Percentiles rank a stretch among this genome's conserved stretches.
Evolutionary conservation across 129 eudicot genomes (phyloP).

Genomic region (Gnaphalium uliginosum): DNA sequence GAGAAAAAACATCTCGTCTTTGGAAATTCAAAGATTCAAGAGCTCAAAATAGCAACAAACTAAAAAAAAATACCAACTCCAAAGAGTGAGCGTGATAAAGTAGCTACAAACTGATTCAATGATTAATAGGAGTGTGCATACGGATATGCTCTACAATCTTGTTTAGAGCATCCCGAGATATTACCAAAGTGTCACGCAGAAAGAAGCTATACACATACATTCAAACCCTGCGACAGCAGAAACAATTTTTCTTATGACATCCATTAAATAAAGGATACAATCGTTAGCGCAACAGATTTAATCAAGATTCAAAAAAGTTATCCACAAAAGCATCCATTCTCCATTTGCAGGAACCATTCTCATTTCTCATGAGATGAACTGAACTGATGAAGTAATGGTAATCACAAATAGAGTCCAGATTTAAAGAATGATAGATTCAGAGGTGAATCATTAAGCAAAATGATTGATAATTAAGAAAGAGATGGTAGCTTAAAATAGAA

Average conservation of each 20-base stretch:
- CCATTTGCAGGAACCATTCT: too few species aligned
- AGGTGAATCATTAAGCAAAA: background rate
- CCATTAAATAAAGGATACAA: background rate
- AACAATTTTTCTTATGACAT: background rate
- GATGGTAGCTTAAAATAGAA: conserved; percentile 61
- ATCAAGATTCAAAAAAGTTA: background rate
- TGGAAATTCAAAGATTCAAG: too few species aligned
- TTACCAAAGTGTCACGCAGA: conserved; percentile 77
- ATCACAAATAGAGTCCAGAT: background rate
- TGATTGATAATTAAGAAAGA: background rate
- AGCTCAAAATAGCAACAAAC: too few species aligned
- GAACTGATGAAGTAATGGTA: too few species aligned
- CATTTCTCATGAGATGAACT: too few species aligned
- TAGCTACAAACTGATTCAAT: conserved; percentile 4
- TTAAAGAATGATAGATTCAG: background rate
- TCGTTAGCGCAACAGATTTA: background rate
- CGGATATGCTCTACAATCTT: conserved; percentile 50
- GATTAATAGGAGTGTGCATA: conserved; percentile 72
- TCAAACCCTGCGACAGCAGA: conserved; percentile 60
- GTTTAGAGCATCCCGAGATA: conserved; percentile 75
- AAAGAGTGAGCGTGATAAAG: too few species aligned
- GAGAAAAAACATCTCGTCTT: too few species aligned
- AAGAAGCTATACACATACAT: conserved; percentile 79
- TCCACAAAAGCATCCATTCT: background rate
- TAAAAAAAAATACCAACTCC: too few species aligned